Conservation (phyloP, 208 protist species). For the Crithidia bombi region DNA sequence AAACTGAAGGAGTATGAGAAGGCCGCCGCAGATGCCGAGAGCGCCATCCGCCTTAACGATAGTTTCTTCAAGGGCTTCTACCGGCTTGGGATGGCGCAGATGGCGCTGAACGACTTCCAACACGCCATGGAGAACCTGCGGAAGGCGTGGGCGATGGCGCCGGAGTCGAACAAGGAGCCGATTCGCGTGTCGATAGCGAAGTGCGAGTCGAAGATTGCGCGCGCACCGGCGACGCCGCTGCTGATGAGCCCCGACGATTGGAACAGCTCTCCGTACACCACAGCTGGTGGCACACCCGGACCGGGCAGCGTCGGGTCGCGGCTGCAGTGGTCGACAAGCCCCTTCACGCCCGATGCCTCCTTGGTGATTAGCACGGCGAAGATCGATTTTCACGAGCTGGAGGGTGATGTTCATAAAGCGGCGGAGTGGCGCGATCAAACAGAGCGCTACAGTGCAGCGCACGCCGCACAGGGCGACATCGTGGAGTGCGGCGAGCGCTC, state of each 20-base stretch:
- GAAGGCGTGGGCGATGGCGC: constrained; percentile 36
- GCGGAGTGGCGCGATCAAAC: constrained; percentile 8
- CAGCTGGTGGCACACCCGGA: not conserved
- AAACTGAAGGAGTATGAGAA: constrained; percentile 48
- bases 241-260: constrained; percentile 22
- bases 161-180: constrained; percentile 37
- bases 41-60: constrained; percentile 47
- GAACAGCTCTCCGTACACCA: not conserved
- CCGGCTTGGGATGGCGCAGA: constrained; percentile 55
- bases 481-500: constrained; percentile 42
- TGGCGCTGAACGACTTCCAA: constrained; percentile 41
- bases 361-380: not conserved
- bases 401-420: constrained; percentile 3
- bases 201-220: constrained; percentile 68
- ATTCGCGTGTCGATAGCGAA: constrained; percentile 51
- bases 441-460: constrained; percentile 16
- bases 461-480: constrained; percentile 37
- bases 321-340: constrained; percentile 4
- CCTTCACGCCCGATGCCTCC: not conserved
- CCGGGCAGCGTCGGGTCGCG: not conserved
- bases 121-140: constrained; percentile 48
- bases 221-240: constrained; percentile 44
- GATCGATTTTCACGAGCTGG: constrained; percentile 19
- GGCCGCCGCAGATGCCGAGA: constrained; percentile 44
- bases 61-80: constrained; percentile 72